Conservation (phyloP, 495 filamentous ascomycete species). For the Penicillium turbatum region DNA sequence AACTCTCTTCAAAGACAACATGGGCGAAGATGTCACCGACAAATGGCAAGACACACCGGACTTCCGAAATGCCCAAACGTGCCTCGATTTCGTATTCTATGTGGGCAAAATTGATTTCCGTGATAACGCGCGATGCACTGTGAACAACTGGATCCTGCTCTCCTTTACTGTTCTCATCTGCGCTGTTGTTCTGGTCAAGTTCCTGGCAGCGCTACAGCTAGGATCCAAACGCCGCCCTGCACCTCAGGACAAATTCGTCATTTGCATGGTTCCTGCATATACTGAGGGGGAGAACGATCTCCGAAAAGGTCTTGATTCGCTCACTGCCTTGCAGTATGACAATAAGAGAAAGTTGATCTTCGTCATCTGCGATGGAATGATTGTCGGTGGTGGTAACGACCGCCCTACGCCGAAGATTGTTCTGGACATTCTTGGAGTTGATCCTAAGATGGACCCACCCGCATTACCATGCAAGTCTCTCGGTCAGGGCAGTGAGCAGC, state of each 20-base stretch:
- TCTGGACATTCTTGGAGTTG: conserved; percentile 92
- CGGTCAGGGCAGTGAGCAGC: conserved; percentile 82
- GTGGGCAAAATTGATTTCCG: conserved; percentile 83
- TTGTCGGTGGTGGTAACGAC: conserved; percentile 94
- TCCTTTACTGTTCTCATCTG: conserved; percentile 80
- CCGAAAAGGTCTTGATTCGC: conserved; percentile 85
- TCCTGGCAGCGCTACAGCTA: conserved; percentile 89
- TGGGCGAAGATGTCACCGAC: conserved; percentile 71
- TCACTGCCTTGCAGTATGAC: conserved; percentile 92
- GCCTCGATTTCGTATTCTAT: conserved; percentile 81
- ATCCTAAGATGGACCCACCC: conserved; percentile 93
- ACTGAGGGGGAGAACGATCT: conserved; percentile 96
- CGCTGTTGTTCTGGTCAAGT: conserved; percentile 78
- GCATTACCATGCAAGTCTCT: conserved; percentile 89
- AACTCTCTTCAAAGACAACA: conserved; percentile 63
- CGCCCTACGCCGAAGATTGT: conserved; percentile 96
- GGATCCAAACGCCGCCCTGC: conserved; percentile 85
- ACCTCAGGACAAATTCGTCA: conserved; percentile 96
- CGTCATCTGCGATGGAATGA: conserved; percentile 94
- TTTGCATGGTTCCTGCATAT: conserved; percentile 96
- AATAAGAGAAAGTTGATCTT: conserved; percentile 97
- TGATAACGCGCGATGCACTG: conserved; percentile 66
- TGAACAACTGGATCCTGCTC: conserved; percentile 89
- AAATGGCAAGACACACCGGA: conserved; percentile 52
- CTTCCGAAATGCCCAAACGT: conserved; percentile 60